Conservation (phyloP, 257 asterid genomes). For the Striga asiatica region DNA sequence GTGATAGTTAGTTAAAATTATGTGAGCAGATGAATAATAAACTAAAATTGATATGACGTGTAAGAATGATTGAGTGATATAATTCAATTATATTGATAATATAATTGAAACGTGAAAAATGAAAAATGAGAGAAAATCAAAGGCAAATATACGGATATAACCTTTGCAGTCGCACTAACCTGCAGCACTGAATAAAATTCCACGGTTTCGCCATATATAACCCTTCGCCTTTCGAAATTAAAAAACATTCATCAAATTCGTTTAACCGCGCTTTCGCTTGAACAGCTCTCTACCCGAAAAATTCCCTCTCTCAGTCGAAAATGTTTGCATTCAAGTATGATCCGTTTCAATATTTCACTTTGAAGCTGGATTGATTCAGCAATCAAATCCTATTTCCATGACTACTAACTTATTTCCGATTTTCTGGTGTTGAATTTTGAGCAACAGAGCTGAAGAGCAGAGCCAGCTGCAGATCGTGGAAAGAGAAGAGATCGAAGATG, state of each 20-base stretch:
- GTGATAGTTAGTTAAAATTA: too few species aligned
- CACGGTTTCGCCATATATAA: constrained; percentile 26
- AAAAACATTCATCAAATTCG: constrained; percentile 14
- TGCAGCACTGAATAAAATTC: too few species aligned
- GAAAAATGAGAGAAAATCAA: too few species aligned
- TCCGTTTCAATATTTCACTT: neutral
- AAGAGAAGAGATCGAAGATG: constrained; percentile 83
- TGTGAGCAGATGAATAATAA: too few species aligned
- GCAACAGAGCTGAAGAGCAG: constrained; percentile 76
- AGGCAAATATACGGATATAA: too few species aligned
- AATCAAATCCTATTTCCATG: neutral
- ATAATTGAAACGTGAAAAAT: too few species aligned
- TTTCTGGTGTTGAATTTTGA: constrained; percentile 6
- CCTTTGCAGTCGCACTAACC: too few species aligned
- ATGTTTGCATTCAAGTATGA: constrained; percentile 76
- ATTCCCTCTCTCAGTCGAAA: constrained; percentile 13
- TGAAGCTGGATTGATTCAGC: neutral
- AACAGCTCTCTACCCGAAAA: constrained; percentile 2
- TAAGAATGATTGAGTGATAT: too few species aligned
- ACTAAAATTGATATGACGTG: too few species aligned
- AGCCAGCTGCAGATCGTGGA: constrained; percentile 84
- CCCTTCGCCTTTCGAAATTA: constrained; percentile 9
- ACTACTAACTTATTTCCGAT: neutral
- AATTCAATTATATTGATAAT: too few species aligned
- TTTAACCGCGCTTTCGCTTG: constrained; percentile 22